Base-by-base conservation (phyloP, 176 grass and related monocot genomes). In the Poa pratensis region DNA sequence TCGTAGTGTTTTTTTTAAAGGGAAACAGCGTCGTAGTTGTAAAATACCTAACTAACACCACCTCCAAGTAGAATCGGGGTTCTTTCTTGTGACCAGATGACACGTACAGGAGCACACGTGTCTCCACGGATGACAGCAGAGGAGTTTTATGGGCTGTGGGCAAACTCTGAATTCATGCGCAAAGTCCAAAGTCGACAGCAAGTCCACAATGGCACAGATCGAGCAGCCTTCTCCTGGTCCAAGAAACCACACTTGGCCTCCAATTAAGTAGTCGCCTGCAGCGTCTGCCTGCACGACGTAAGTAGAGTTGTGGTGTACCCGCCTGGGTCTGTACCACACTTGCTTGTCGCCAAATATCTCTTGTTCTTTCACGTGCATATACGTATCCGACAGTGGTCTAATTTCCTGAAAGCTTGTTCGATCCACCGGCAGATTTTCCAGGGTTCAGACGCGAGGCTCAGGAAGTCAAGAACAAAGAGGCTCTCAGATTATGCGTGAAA, bases 341-440 rank as follows among this genome's bases (percentile, higher is more conserved):
- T 43, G 9, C 59, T 65, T 74, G 85, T 32, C 69, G 22, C 43
- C 35, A 12, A n/a, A 13, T 5, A 20, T 30, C 19, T 43, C 34
- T 35, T 35, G 34, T 28, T 48, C 39, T 62, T 75, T 62, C 80
- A 28, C 63, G 27, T 24, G 84, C 54, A 19, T n/a, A 77, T 27
- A 18, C n/a, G 48, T 10, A 7, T 43, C 70, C 27, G 22, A 26
- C 10, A 24, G 63, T 1, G 30, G 13, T 24, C 49, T 28, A 27
- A 39, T 70, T 71, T 62, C 17, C 23, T 68, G 48, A 49, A 66
- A 74, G 22, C 60, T 18, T 13, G 62, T 37, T 53, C 16, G 46
- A 73, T 82, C 83, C 62, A 12, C 79, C 64, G 79, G 83, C 54
- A 82, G 78, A 86, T 77, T 24, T 71, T 86, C 72, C 63, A 63